Evolutionary conservation across 768 basidiomycete genomes (phyloP).

Genomic region (Kwoniella sp.): DNA sequence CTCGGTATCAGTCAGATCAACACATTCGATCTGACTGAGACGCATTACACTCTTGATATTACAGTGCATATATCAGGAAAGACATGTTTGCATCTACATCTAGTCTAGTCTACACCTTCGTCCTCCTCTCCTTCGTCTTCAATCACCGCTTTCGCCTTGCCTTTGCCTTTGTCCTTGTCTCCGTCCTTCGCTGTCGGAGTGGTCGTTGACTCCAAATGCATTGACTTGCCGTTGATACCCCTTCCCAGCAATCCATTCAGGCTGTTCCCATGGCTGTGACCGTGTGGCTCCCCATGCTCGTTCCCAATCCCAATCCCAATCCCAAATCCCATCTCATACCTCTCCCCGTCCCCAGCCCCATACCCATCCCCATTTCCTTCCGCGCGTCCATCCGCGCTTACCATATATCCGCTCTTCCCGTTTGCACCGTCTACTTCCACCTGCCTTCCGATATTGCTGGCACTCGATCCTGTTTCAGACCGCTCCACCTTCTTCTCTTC

Average conservation of each 20-base stretch:
- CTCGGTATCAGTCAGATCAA: no score
- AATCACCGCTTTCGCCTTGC: neutral
- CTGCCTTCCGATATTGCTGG: no score
- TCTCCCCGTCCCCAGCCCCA: neutral
- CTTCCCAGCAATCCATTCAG: neutral
- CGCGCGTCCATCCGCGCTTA: neutral
- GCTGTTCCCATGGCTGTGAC: neutral
- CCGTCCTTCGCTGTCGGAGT: no score
- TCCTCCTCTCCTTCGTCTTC: neutral
- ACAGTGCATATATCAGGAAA: no score
- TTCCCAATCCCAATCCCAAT: no score
- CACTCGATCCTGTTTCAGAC: no score
- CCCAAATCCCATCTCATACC: neutral
- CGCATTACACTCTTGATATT: no score
- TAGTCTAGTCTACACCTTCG: neutral
- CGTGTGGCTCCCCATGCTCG: neutral
- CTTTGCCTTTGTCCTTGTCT: neutral
- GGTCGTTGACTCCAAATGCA: no score
- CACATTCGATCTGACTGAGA: no score
- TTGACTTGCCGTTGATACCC: neutral
- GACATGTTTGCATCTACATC: neutral
- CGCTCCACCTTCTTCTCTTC: conserved; percentile 51
- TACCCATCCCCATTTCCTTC: neutral
- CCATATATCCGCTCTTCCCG: no score
- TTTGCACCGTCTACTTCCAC: no score